Base-by-base conservation (phyloP, 495 filamentous ascomycete species). In the Corynascus novoguineensis region DNA sequence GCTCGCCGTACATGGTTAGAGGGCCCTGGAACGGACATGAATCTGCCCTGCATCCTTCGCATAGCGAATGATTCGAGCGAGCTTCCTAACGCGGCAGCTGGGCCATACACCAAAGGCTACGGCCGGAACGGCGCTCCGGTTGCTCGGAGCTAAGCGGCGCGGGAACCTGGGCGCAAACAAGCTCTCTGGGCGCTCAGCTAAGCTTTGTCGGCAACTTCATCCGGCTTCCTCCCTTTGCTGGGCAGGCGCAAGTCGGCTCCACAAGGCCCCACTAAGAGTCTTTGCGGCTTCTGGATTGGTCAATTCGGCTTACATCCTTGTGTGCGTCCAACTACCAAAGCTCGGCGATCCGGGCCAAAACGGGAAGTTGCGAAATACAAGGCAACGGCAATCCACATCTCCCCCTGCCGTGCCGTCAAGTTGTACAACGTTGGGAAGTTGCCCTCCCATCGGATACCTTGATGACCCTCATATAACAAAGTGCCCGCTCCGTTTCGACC, bases 121-220 rank as follows among this genome's bases (percentile, higher is more conserved):
- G n/a, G 25, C 11, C 25, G 25, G n/a, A 22, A 37, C 6, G 19
- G 37, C 10, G 31, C 17, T 24, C 19, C 29, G 27, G 17, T n/a
- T 37, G 48, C 9, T 21, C 46, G 46, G 46, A 34, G 34, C 10
- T 10, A 32, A 22, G 29, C 47, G 29, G 25, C 10, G 9, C 24
- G 31, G 15, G 17, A 24, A 1, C 7, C 29, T 12, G 28, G 12
- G 17, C 5, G 7, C 2, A 31, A 50, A 50, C 47, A 50, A 50
- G 47, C 47, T 50, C 47, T 50, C 47, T 50, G 47, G 47, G 47
- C 47, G 15, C 12, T 49, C 29, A 22, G 48, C 22, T 51, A 38
- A 51, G 48, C 48, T 38, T 37, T 51, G 32, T 38, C 48, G 48
- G 48, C 47, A 24, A n/a, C 25, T 35, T 24, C 11, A 35, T n/a